Conservation (phyloP, 306 rosid species). For the Heteromeles arbutifolia region DNA sequence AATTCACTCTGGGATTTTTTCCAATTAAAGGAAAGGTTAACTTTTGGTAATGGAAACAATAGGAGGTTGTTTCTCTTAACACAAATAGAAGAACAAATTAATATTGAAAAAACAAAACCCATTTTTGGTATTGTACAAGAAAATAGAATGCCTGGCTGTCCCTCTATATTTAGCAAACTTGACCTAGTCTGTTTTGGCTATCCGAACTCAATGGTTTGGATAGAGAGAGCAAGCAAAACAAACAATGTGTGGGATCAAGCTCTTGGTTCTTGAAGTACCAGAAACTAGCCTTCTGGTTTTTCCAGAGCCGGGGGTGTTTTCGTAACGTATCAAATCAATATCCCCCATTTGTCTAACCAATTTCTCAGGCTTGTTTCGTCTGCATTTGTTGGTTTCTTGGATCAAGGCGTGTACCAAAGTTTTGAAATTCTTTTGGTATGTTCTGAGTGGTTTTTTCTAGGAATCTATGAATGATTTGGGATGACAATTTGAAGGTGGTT, state of each 20-base stretch:
- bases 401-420: not conserved
- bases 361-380: not conserved
- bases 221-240: conserved; percentile 28
- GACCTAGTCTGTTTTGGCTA: conserved; percentile 37
- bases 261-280: conserved; percentile 22
- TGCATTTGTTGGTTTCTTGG: not conserved
- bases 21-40: not conserved
- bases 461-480: conserved; percentile 22
- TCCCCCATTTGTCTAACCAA: not conserved
- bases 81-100: not conserved
- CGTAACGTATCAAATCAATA: not conserved
- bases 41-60: not conserved
- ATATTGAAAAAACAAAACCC: not conserved
- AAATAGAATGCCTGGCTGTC: conserved; percentile 2
- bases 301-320: conserved; percentile 12
- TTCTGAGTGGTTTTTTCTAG: not conserved
- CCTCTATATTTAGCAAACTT: conserved; percentile 35
- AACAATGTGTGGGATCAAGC: conserved; percentile 9
- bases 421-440: not conserved
- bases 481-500: conserved; percentile 19
- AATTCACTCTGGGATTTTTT: not conserved
- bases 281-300: conserved; percentile 37
- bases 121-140: not conserved
- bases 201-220: conserved; percentile 33
- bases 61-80: not conserved